Conservation (phyloP, 768 basidiomycete species). For the Auricularia auricula-judae region DNA sequence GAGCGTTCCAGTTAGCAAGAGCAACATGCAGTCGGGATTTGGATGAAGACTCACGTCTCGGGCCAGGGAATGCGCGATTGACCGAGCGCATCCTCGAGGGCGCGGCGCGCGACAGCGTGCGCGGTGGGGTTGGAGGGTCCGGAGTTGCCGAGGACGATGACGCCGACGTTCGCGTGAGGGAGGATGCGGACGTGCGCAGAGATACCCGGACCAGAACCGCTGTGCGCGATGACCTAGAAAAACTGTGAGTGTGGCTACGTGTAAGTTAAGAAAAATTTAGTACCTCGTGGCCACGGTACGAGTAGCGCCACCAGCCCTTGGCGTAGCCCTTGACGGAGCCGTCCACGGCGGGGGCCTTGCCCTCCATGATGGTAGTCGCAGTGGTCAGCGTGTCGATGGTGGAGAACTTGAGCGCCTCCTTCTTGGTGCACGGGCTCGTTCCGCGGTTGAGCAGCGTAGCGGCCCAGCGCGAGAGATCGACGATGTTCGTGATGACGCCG, state of each 20-base stretch:
- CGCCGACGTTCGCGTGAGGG: slow-evolving; percentile 25
- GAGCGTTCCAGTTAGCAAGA: not conserved
- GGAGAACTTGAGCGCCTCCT: slow-evolving; percentile 21
- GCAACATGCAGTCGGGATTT: slow-evolving; percentile 6
- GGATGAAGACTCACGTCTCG: slow-evolving; percentile 4
- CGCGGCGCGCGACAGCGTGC: slow-evolving; percentile 6
- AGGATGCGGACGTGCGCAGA: slow-evolving; percentile 21
- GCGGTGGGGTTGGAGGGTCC: slow-evolving; percentile 11
- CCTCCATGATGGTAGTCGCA: slow-evolving; percentile 14
- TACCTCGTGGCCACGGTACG: slow-evolving; percentile 33
- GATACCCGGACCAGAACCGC: slow-evolving; percentile 25
- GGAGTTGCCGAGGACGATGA: slow-evolving; percentile 25
- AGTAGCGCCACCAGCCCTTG: slow-evolving; percentile 29
- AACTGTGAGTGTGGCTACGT: too few species aligned
- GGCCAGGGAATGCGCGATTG: slow-evolving; percentile 5
- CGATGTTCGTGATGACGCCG: slow-evolving; percentile 29
- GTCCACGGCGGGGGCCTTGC: slow-evolving; percentile 6
- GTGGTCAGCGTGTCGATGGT: slow-evolving; percentile 21
- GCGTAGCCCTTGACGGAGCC: slow-evolving; percentile 28
- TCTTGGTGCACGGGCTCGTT: slow-evolving; percentile 18
- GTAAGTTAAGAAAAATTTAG: not conserved
- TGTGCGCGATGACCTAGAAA: slow-evolving; percentile 23
- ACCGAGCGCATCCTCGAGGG: slow-evolving; percentile 15
- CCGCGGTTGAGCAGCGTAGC: slow-evolving; percentile 24
- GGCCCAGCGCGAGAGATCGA: slow-evolving; percentile 29